Evolutionary conservation across 2,329 filamentous ascomycete genomes (phyloP), one percentile per base, ranked within the genome.

Genomic region (Talaromyces islandicus): DNA sequence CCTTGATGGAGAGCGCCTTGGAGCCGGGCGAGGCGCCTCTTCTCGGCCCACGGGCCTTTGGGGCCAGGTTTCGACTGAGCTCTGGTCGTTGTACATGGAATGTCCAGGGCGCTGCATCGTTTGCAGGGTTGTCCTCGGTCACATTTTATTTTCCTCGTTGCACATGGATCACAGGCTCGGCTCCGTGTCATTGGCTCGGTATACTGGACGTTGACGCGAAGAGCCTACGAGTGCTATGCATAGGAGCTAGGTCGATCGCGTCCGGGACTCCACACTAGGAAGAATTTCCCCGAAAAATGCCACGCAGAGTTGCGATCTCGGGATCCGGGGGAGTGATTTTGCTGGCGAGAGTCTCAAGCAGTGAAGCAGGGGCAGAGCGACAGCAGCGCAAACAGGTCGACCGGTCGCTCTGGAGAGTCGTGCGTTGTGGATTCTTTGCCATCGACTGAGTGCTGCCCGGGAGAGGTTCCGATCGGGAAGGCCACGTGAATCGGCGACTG

Each of bases 121-220:
- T 52, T 50, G 51, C 59, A 61, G 24, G 59, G 59, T 25, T 51
- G 48, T 55, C 56, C 59, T 50, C 59, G 51, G 27, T 61, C 59
- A 61, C 59, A 61, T 61, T 58, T 61, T 56, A 61, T 61, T 51
- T 61, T 61, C 17, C 59, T 57, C 19, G 59, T 61, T 30, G 59
- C 59, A 61, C 59, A 61, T 32, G 59, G 59, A 58, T 61, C 59
- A 43, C 59, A 61, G 38, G 59, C 59, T 58, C 59, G 56, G 50
- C 59, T 61, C 41, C 59, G 56, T 51, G 59, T 58, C 59, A 61
- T 61, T 61, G 56, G 56, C 59, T 56, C 41, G 56, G 25, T 51
- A 52, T 61, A 58, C 54, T 56, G 50, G 30, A 54, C 41, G 52
- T 32, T 55, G 59, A 51, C 59, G 51, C 51, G 51, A 29, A 30